Evolutionary conservation across 495 filamentous ascomycete genomes (phyloP), one percentile per base, ranked within the genome.

Genomic region (Evernia prunastri): DNA sequence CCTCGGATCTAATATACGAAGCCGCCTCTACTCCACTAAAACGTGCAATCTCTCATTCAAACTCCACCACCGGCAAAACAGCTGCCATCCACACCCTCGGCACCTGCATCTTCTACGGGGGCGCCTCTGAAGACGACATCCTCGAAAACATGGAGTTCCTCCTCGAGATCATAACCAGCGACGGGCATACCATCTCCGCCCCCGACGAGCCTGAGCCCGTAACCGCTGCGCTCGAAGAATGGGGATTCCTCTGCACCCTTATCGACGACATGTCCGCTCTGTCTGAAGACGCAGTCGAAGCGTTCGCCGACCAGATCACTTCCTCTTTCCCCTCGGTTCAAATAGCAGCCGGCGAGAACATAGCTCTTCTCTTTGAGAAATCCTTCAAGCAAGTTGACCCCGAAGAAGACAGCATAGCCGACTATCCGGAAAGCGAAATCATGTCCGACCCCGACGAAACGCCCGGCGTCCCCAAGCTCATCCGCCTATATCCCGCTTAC

Each of bases 331-430:
- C 88, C 1, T 75, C 78, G 8, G 92, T 97, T 1, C 91, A 96
- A 72, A 85, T 94, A 59, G 86, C 89, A 3, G 91, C 94, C 1
- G 94, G 91, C 0, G 87, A 92, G 68, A 92, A 92, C 72, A 94
- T 97, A 66, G 93, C 93, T 4, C 77, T 96, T 1, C 79, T 97
- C 1, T 95, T 90, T 68, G 93, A 97, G 70, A 91, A 91, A 72
- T 87, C 84, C 71, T 85, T 89, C 77, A 80, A 86, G 1, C 76
- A 78, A 1, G 76, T 79, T 39, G 86, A 90, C 57, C 81, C 86
- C 3, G 86, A 87, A 45, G 76, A 79, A 45, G 77, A 76, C 29
- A 70, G 76, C 51, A 80, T 81, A 8, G 79, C 81, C 23, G 82
- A 87, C 11, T 81, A 81, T 18, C 74, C 72, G 0, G 75, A 78